These are phyloP conservation scores for Russula sp. DNA, from an alignment of 768 basidiomycete genomes.

Conservation along the genomic window DNA sequence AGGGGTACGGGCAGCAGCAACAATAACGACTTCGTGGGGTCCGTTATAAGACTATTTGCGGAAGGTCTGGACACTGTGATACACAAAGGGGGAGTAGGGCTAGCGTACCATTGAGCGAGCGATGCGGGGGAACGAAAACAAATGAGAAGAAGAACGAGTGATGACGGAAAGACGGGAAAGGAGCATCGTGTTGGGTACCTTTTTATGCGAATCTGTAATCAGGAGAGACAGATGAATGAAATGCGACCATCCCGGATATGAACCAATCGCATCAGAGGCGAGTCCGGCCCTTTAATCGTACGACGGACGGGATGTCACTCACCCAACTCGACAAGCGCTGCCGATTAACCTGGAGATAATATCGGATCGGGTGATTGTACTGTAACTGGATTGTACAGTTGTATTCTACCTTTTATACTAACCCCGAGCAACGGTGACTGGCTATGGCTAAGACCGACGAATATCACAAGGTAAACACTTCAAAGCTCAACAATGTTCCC, in stretches of 20 bases:
- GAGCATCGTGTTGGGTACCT: conserved; percentile 3
- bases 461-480: conserved; percentile 3
- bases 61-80: conserved; percentile 2
- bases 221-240: not conserved
- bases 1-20: conserved; percentile 89
- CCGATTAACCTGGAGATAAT: conserved; percentile 15
- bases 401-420: no score
- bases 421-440: no score
- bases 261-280: conserved; percentile 20
- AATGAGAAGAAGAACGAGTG: conserved; percentile 32
- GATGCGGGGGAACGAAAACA: conserved; percentile 25
- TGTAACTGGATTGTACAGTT: no score
- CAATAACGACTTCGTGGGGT: conserved; percentile 84
- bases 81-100: not conserved
- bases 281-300: conserved; percentile 14
- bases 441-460: conserved; percentile 1
- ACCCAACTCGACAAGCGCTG: conserved; percentile 6
- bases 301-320: conserved; percentile 8
- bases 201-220: not conserved
- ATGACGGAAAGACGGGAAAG: conserved; percentile 33
- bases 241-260: conserved; percentile 22
- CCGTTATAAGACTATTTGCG: conserved; percentile 28
- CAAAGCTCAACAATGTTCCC: conserved; percentile 52
- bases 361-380: no score
- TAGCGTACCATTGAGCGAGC: conserved; percentile 27